Base-by-base conservation (phyloP, 2,329 filamentous ascomycete genomes). In the Colletotrichum salicis region DNA sequence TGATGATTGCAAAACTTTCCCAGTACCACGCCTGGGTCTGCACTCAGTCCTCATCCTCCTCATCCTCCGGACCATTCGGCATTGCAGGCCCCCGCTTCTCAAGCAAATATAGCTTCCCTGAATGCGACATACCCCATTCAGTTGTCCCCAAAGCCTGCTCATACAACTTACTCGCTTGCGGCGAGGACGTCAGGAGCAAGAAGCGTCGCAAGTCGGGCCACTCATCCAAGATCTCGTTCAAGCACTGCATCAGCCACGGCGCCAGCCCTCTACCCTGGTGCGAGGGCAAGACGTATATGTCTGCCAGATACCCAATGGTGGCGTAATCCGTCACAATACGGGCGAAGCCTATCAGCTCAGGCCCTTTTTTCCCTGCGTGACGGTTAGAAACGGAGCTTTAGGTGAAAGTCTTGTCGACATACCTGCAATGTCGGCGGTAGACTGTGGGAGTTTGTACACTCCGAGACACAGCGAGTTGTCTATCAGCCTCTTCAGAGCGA, bases 241-340 rank as follows among this genome's bases (percentile, higher is more conserved):
- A 80, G 75, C 88, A 90, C 5, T 83, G 79, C 78, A 93, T 87
- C 77, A 94, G 80, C 90, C 91, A 94, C 55, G 83, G 86, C 3
- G 89, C 92, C 1, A 94, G 83, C 0, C 92, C 91, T 11, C 85
- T 82, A 5, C 88, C 86, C 77, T 92, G 90, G 76, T 90, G 88
- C 51, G 86, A 84, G 0, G 87, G 83, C 3, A 89, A 78, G 27
- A 94, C 83, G 78, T 92, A 94, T 24, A 93, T 89, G 76, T 94
- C 92, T 31, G 91, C 92, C 65, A 85, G 81, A 70, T 75, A 75
- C 22, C 55, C 70, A 27, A 73, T 37, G 48, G 67, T 71, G 37
- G 67, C 62, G 22, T 73, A 73, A 55, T 75, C 74, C n/a, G 74
- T 75, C 27, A 75, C 59, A 33, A 73, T 33, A 4, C 74, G 82